Percentiles rank a stretch among this genome's conserved stretches.
Evolutionary conservation across 2,329 filamentous ascomycete species (phyloP).

Genomic region (Pseudogymnoascus sp.): DNA sequence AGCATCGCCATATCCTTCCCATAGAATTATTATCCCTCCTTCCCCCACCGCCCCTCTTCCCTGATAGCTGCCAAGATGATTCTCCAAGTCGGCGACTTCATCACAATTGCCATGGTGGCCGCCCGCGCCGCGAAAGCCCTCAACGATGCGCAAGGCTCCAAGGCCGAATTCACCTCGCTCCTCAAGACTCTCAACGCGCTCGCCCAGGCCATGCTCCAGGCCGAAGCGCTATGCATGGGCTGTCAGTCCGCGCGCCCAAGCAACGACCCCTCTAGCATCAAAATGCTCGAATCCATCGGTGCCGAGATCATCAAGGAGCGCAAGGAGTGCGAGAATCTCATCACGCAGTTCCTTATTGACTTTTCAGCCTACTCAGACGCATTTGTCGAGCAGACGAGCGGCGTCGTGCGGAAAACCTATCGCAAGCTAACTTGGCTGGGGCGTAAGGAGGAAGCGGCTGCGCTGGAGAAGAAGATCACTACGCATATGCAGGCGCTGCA

Average conservation of each 20-base stretch:
- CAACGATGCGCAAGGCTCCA: background rate
- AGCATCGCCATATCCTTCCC: background rate
- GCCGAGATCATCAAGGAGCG: background rate
- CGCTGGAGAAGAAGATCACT: background rate
- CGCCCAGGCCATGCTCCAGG: background rate
- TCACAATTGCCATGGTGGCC: background rate
- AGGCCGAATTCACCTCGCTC: background rate
- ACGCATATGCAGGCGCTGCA: conserved; percentile 7
- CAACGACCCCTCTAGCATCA: background rate
- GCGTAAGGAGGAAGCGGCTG: background rate
- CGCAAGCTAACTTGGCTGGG: conserved; percentile 2
- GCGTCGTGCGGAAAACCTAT: background rate
- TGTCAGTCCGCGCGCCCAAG: conserved; percentile 1
- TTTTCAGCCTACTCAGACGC: background rate
- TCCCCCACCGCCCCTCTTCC: background rate
- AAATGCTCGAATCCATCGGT: background rate
- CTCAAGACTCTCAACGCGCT: background rate
- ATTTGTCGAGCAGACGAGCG: background rate
- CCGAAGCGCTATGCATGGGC: background rate
- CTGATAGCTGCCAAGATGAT: background rate
- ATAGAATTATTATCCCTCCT: background rate
- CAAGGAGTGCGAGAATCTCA: background rate
- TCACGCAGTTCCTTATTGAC: background rate
- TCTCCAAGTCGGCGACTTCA: conserved; percentile 5
- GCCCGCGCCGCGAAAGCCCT: background rate